Percentiles rank a stretch among this genome's conserved stretches.
Conservation (phyloP, 1,139 yeast genomes). For the Magnusiomyces tetraspermus region DNA sequence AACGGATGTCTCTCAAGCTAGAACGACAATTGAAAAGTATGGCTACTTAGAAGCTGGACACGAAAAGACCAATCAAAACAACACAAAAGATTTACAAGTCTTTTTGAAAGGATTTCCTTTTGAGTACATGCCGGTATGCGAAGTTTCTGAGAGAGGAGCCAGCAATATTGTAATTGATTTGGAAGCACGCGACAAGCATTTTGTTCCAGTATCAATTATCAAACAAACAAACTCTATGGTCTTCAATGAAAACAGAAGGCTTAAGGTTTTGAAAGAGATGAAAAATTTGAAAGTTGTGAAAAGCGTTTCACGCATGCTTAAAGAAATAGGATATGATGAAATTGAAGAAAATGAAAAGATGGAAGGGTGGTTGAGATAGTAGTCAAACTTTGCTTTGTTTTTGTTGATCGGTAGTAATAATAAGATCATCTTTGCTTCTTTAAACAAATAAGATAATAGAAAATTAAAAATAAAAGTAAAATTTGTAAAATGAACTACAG, state of each 20-base stretch:
- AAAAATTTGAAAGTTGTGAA: not conserved
- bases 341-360: not conserved
- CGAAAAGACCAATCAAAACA: not conserved
- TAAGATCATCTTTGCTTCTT: too few species aligned
- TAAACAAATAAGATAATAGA: too few species aligned
- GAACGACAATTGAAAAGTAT: not conserved
- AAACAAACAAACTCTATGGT: not conserved
- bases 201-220: not conserved
- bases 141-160: not conserved
- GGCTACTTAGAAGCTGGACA: not conserved
- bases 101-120: not conserved
- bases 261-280: not conserved
- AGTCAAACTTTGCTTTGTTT: too few species aligned
- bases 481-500: too few species aligned
- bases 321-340: not conserved
- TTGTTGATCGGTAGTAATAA: too few species aligned
- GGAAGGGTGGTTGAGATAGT: not conserved
- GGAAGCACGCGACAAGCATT: not conserved
- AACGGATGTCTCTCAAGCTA: not conserved
- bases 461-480: too few species aligned
- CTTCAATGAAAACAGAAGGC: not conserved
- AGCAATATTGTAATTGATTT: not conserved
- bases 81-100: not conserved
- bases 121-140: not conserved
- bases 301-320: not conserved